These are phyloP conservation scores for Clathrospora elynae DNA, from an alignment of 2,329 filamentous ascomycete genomes.

Conservation along the genomic window DNA sequence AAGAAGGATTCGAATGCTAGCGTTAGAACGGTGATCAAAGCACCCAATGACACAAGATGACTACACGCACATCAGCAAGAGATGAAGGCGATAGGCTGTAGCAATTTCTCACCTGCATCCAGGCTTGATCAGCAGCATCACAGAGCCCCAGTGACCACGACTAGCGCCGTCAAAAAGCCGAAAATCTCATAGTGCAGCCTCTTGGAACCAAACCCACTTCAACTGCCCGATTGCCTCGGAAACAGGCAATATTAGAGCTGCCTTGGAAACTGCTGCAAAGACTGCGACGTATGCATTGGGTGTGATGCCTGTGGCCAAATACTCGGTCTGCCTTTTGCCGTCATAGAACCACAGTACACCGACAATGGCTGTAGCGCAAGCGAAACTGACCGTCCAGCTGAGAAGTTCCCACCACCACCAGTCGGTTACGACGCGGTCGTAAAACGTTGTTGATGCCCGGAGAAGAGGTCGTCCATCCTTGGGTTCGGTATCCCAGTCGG, in stretches of 20 bases:
- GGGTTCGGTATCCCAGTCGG: not conserved
- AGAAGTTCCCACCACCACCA: constrained; percentile 30
- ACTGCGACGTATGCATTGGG: constrained; percentile 26
- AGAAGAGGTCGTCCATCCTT: constrained; percentile 8
- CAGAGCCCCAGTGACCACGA: constrained; percentile 27
- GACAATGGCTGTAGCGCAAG: constrained; percentile 19
- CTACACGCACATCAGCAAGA: not conserved
- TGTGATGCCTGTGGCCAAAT: constrained; percentile 20
- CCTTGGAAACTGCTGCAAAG: constrained; percentile 25
- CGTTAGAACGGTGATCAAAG: constrained; percentile 17
- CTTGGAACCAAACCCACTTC: constrained; percentile 31
- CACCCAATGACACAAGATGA: constrained; percentile 17
- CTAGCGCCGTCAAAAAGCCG: constrained; percentile 22
- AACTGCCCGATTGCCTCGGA: constrained; percentile 30
- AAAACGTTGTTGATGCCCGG: constrained; percentile 20
- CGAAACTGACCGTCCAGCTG: constrained; percentile 21
- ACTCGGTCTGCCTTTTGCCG: constrained; percentile 19
- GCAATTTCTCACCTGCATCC: constrained; percentile 17
- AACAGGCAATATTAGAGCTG: constrained; percentile 26
- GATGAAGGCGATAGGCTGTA: not conserved
- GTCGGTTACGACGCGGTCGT: constrained; percentile 20
- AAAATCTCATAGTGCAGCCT: constrained; percentile 20
- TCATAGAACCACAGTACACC: constrained; percentile 19
- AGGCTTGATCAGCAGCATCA: constrained; percentile 19
- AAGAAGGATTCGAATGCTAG: constrained; percentile 28